Conservation (phyloP, 2,329 filamentous ascomycete genomes). For the Xylariaceae sp. region DNA sequence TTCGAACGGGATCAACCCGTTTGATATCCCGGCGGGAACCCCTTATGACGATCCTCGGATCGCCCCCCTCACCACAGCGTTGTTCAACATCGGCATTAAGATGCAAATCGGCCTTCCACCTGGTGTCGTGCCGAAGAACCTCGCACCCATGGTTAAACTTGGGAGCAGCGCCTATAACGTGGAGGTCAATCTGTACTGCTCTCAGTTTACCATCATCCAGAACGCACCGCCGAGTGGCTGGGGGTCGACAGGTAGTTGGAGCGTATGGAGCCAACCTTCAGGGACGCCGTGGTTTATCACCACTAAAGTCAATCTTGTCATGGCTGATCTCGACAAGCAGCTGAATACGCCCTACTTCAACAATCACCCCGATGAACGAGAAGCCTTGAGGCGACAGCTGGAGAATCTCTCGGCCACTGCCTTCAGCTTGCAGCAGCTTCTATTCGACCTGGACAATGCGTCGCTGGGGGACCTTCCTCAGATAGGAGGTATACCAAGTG, state of each 20-base stretch:
- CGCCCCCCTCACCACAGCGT: neutral
- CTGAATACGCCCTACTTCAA: neutral
- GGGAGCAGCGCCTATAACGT: neutral
- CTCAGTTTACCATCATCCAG: constrained; percentile 4
- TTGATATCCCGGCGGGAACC: neutral
- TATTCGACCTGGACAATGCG: constrained; percentile 2
- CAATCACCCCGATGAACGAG: neutral
- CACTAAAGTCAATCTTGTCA: neutral
- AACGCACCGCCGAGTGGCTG: neutral
- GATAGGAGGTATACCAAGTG: neutral
- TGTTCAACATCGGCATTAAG: constrained; percentile 1
- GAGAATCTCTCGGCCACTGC: neutral
- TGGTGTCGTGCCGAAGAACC: neutral
- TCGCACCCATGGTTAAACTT: neutral
- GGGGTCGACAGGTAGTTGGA: neutral
- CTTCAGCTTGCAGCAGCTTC: constrained; percentile 1
- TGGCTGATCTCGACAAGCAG: neutral
- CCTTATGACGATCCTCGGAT: constrained; percentile 1
- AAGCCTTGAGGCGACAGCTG: neutral
- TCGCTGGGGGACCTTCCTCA: neutral
- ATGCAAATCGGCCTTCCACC: neutral
- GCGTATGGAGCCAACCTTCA: neutral
- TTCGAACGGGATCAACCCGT: neutral
- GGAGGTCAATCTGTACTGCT: constrained; percentile 1
- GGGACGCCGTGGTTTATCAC: neutral